Base-by-base conservation (phyloP, 2,329 filamentous ascomycete species). In the Scytalidium sp. region DNA sequence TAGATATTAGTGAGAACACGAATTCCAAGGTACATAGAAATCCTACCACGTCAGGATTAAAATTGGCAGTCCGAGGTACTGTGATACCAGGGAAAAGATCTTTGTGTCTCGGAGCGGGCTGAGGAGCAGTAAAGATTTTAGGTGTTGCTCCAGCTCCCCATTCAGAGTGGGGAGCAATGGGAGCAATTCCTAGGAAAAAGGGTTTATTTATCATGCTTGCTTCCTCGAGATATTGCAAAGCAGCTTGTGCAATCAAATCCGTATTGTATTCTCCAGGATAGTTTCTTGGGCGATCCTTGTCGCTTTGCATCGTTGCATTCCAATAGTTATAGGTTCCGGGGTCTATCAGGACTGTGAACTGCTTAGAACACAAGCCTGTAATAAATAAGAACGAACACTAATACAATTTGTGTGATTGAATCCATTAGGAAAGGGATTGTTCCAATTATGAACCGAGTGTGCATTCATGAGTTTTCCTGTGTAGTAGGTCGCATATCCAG, bases 401-500 rank as follows among this genome's bases (percentile, higher is more conserved):
- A n/a, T n/a, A 15, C 19, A 13, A 11, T 43, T 22, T 2, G 46
- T 44, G 19, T 45, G 40, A 70, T 72, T 0, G 81, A 80, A 88
- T 0, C 83, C 84, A 1, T 70, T 73, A 0, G 77, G 71, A 29
- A 71, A 73, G 0, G 84, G 83, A 0, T 70, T 69, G 59, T 84
- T 66, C 58, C 86, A 88, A 50, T 85, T 88, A 1, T 72, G 60
- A 1, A 78, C 70, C 0, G 70, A 78, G 46, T 87, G 83, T 0
- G 75, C 72, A 54, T 89, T 89, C 67, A 85, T 84, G 80, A 1
- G 70, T 69, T 90, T 89, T 19, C 83, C 85, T 0, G 79, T 80
- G 57, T 88, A 89, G 59, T 87, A 88, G 0, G 85, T 88, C 52
- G 81, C 79, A 60, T 88, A 88, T 0, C 84, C 85, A 0, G 77